phyloP scores from a whole-genome alignment of 306 rosid species.

The Vicia villosa region DNA sequence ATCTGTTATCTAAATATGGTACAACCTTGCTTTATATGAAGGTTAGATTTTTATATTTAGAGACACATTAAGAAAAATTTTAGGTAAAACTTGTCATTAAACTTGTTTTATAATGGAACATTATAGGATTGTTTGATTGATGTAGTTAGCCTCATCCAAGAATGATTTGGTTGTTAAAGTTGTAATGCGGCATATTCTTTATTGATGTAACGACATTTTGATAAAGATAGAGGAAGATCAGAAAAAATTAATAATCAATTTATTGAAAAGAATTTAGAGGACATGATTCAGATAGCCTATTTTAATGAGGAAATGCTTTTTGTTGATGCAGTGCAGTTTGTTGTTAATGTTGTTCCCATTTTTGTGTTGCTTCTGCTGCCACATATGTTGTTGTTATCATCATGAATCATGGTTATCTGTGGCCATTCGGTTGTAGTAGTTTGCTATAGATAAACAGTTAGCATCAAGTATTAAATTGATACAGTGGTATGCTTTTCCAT shows the following conservation, averaged over 20 bases:
- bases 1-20: background rate
- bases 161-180: background rate
- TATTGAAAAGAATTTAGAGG: background rate
- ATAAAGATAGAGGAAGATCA: background rate
- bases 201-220: background rate
- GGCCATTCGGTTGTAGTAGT: constrained; percentile 9
- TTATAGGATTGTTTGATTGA: background rate
- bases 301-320: background rate
- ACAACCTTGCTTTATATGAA: background rate
- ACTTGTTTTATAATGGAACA: background rate
- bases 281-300: background rate
- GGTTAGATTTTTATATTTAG: background rate
- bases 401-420: background rate
- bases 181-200: background rate
- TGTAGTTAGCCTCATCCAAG: background rate
- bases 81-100: constrained; percentile 5
- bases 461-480: background rate
- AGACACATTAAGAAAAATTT: background rate
- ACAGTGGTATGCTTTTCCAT: background rate
- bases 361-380: background rate
- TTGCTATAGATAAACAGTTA: background rate
- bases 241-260: background rate
- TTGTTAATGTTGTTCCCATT: background rate
- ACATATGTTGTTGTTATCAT: background rate
- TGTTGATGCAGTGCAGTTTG: background rate